phyloP scores from a whole-genome alignment of 2,329 filamentous ascomycete species.

The Pseudocercospora crystallina region DNA sequence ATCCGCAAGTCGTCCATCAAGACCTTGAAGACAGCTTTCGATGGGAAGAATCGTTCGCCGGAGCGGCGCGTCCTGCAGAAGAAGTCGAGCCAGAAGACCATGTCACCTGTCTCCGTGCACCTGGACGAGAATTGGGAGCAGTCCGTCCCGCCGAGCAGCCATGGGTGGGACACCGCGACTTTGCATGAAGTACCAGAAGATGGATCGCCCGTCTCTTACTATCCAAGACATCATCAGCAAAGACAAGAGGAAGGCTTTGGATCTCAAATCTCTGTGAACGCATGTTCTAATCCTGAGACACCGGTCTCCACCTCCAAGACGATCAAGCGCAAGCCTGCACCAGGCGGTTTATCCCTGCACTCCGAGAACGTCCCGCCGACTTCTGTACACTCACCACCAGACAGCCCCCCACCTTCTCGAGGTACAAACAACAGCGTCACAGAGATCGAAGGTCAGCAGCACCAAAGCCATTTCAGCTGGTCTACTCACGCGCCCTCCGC shows the following conservation, averaged over 20 bases:
- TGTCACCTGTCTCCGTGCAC: constrained; percentile 18
- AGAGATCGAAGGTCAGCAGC: constrained; percentile 12
- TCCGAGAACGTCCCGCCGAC: constrained; percentile 26
- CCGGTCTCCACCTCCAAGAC: constrained; percentile 9
- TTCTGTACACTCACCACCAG: constrained; percentile 7
- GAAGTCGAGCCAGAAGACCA: constrained; percentile 20
- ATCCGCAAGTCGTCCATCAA: no score
- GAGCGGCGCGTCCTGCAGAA: no score
- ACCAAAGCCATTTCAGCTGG: constrained; percentile 37
- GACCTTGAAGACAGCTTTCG: no score
- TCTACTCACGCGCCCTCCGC: constrained; percentile 29
- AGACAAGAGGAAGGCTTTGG: no score
- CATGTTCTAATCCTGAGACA: constrained; percentile 11
- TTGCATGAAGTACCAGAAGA: no score
- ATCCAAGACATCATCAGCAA: no score
- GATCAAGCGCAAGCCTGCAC: constrained; percentile 31
- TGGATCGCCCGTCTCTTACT: no score
- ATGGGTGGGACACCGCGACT: no score
- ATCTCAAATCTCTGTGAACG: constrained; percentile 11
- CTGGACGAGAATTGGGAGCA: not conserved
- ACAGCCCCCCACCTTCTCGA: constrained; percentile 18
- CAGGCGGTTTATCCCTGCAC: constrained; percentile 15
- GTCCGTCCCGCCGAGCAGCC: not conserved
- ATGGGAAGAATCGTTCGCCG: no score
- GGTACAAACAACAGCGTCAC: constrained; percentile 10